phyloP scores from a whole-genome alignment of 306 rosid species.

The Lathyrus aphaca region DNA sequence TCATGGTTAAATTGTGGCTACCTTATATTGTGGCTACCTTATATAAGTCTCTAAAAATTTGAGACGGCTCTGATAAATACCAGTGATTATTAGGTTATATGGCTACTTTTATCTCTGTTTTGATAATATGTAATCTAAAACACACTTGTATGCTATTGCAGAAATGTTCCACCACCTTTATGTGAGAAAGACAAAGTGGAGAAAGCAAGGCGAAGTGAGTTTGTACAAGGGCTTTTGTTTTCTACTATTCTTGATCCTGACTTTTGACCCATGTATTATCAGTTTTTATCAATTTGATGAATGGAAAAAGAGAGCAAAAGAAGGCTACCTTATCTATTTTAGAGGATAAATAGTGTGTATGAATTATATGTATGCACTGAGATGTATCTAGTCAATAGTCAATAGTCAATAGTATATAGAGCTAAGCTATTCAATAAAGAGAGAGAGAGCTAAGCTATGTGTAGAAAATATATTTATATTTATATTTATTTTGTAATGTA shows the following conservation, averaged over 20 bases:
- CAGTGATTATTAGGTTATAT: not conserved
- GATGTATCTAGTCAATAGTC: not conserved
- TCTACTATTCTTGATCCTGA: constrained; percentile 58
- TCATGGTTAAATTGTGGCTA: too few relatives aligned
- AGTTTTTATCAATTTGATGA: constrained; percentile 22
- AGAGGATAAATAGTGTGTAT: not conserved
- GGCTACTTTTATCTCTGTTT: not conserved
- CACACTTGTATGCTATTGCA: constrained; percentile 39
- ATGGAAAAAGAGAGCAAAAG: not conserved
- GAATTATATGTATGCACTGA: not conserved
- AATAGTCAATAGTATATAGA: not conserved
- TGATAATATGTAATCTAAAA: not conserved
- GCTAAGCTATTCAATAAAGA: not conserved
- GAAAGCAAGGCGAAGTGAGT: constrained; percentile 58
- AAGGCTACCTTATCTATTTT: not conserved
- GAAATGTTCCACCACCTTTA: constrained; percentile 47
- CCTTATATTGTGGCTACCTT: too few relatives aligned
- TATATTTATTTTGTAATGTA: not conserved
- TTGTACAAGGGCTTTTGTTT: constrained; percentile 60
- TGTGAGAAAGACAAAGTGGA: constrained; percentile 61
- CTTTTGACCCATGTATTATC: constrained; percentile 46
- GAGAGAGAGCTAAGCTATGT: not conserved
- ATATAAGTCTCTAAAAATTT: too few relatives aligned
- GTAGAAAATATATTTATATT: not conserved
- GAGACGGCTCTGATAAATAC: not conserved